phyloP scores from a whole-genome alignment of 2,329 filamentous ascomycete genomes.

The Aspergillus neoniger region DNA sequence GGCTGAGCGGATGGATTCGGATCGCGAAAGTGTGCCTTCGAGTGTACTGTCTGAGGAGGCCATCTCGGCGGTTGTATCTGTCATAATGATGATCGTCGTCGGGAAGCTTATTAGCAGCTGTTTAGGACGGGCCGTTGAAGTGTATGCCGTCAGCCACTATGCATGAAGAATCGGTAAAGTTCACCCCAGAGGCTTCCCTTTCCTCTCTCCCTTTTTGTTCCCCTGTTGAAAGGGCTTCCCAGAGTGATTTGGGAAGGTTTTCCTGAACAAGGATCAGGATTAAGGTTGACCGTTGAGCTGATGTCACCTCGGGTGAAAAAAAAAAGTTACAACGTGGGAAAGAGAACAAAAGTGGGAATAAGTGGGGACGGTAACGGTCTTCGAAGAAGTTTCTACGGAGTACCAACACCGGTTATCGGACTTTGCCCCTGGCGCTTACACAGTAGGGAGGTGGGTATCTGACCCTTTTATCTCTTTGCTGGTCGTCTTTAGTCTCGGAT shows the following conservation, averaged over 20 bases:
- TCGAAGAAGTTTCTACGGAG: not conserved
- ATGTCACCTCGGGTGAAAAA: not conserved
- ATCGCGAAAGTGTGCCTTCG: not conserved
- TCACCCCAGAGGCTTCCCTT: no score
- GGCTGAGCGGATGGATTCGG: constrained; percentile 21
- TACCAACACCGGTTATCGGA: not conserved
- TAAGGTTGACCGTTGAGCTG: not conserved
- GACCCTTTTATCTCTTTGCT: no score
- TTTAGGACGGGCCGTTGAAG: not conserved
- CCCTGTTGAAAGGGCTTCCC: no score
- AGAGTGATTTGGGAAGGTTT: no score
- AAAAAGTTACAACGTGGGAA: not conserved
- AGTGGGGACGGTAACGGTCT: not conserved
- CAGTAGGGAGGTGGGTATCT: no score
- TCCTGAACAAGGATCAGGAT: no score
- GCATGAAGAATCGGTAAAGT: not conserved
- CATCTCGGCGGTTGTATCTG: not conserved
- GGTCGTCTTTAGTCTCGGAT: no score
- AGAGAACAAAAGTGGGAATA: not conserved
- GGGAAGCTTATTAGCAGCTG: not conserved
- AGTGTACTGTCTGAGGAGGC: not conserved
- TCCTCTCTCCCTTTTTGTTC: no score
- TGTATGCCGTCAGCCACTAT: not conserved
- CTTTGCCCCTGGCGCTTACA: no score
- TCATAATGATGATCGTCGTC: not conserved